Conservation (phyloP, 2,329 filamentous ascomycete species). For the Lasiodiplodia theobromae region DNA sequence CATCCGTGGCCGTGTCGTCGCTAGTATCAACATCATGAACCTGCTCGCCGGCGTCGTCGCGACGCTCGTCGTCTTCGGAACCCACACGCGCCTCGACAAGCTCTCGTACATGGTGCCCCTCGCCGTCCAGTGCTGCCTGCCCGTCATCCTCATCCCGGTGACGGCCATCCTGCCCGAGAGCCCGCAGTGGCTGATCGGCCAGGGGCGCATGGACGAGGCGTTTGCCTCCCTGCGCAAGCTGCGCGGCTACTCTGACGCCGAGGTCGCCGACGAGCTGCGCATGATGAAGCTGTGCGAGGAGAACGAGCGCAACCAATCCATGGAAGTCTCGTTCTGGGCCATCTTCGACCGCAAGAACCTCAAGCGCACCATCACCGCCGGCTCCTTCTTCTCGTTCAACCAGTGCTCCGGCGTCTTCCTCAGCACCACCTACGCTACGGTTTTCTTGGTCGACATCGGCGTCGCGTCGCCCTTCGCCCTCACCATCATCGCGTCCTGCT, state of each 20-base stretch:
- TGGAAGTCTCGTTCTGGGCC: conserved; percentile 44
- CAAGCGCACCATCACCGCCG: conserved; percentile 50
- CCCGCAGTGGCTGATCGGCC: conserved; percentile 65
- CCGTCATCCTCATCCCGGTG: conserved; percentile 40
- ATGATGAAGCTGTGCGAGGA: conserved; percentile 42
- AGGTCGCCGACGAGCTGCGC: conserved; percentile 44
- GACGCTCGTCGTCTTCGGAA: conserved; percentile 79
- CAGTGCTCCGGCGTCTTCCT: conserved; percentile 38
- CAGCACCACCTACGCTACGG: conserved; percentile 60
- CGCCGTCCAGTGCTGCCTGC: conserved; percentile 45
- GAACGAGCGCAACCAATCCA: conserved; percentile 36
- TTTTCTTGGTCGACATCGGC: conserved; percentile 81
- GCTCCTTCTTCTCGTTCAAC: conserved; percentile 27
- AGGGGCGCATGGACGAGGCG: conserved; percentile 52
- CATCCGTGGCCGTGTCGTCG: conserved; percentile 63
- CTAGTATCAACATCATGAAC: conserved; percentile 20
- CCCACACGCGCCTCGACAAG: conserved; percentile 66
- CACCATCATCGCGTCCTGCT: conserved; percentile 64
- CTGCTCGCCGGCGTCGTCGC: conserved; percentile 40
- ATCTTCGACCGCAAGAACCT: conserved; percentile 47
- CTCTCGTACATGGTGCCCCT: conserved; percentile 52
- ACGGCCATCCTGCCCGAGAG: conserved; percentile 61
- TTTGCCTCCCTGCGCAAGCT: conserved; percentile 36
- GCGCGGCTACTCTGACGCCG: conserved; percentile 41
- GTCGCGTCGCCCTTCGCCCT: conserved; percentile 72